Base-by-base conservation (phyloP, 2,329 filamentous ascomycete species). In the Apiospora sp. region DNA sequence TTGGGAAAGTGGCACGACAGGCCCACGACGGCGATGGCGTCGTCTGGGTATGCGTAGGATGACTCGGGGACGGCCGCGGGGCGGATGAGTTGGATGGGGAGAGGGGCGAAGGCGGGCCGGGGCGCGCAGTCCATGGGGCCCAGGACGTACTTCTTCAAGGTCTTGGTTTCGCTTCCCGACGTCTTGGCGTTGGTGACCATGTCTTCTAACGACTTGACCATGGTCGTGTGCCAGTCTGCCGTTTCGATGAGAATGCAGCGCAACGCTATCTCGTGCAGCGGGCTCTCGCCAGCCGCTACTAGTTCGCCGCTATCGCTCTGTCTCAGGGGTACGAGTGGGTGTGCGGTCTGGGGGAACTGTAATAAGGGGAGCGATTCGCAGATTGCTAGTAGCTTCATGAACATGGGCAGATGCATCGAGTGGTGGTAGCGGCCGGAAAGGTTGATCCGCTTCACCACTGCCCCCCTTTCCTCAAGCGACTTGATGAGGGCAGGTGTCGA, bases 1-100 rank as follows among this genome's bases (percentile, higher is more conserved):
- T 81, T 80, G 5, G 82, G 80, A 13, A 83, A 78, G 8, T 80
- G 78, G 74, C 82, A 83, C 0, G 78, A 80, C 70, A 77, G 80
- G 51, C 83, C 83, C 46, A 84, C 75, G 37, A 84, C 78, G n/a
- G 82, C 83, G 68, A 85, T 82, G 51, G 81, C 74, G n/a, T 73
- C 68, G 16, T 73, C 72, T 13, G 43, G 43, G 16, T 68, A 68
- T 0, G 41, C 43, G 22, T 48, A 68, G 3, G 41, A 46, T 0
- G 41, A 27, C 24, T 30, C 44, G 27, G 43, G 22, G 10, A 12
- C n/a, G 2, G 67, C 67, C 8, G 67, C 43, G 24, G 67, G 67
- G 4, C 67, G 67, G 10, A 48, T 34, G 19, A 49, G 16, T 1
- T 34, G 67, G 41, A 68, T 7, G 12, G 67, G 67, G 2, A 46